Evolutionary conservation across 768 basidiomycete genomes (phyloP).

Genomic region (Psilocybe tampanensis): DNA sequence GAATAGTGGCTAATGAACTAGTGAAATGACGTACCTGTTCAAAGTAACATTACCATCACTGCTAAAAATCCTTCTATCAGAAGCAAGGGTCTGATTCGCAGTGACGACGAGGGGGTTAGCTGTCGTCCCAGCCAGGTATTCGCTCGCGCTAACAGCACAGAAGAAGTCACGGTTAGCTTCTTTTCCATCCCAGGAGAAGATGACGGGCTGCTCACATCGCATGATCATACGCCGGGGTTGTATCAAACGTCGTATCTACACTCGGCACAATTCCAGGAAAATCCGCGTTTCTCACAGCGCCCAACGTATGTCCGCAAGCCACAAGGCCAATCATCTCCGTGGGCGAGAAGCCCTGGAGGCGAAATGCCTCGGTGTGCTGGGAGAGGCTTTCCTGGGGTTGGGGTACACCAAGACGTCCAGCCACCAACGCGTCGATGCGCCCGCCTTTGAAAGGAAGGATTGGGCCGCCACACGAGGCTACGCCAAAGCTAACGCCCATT

Average conservation of each 20-base stretch:
- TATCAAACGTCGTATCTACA: conserved; percentile 27
- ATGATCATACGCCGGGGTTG: conserved; percentile 34
- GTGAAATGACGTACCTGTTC: conserved; percentile 26
- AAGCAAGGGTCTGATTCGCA: conserved; percentile 34
- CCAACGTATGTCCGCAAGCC: too few relatives aligned
- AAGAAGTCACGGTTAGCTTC: background rate
- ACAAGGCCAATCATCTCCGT: conserved; percentile 48
- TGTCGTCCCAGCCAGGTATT: conserved; percentile 42
- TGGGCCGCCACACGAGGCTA: conserved; percentile 42
- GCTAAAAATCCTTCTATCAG: conserved; percentile 41
- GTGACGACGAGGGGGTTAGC: too few relatives aligned
- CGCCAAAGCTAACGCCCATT: conserved; percentile 35
- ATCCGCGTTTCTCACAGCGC: conserved; percentile 38
- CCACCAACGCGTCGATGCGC: conserved; percentile 36
- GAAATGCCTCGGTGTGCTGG: conserved; percentile 34
- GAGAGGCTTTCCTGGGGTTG: conserved; percentile 36
- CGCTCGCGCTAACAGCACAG: conserved; percentile 31
- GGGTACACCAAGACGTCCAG: conserved; percentile 40
- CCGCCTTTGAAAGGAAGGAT: conserved; percentile 40
- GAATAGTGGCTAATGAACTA: background rate
- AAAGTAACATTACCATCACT: conserved; percentile 41
- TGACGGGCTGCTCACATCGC: conserved; percentile 25
- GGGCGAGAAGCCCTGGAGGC: conserved; percentile 36
- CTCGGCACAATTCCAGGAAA: conserved; percentile 37
- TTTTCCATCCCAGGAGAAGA: background rate